Evolutionary conservation across 495 filamentous ascomycete genomes (phyloP).

Genomic region (Neurospora tetrasperma): DNA sequence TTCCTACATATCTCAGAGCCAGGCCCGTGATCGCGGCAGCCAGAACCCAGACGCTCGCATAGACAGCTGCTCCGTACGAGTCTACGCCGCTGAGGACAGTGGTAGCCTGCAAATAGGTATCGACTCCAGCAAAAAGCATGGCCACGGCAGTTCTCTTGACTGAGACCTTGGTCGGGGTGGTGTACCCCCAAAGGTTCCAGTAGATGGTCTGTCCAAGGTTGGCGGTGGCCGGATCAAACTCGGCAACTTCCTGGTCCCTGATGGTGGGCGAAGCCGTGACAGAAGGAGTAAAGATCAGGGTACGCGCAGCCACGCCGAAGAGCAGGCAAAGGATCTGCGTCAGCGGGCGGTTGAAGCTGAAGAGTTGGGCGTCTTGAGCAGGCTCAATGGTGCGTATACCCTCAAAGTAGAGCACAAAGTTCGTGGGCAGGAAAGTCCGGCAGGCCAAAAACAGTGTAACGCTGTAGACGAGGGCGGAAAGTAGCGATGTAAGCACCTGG

Average conservation of each 20-base stretch:
- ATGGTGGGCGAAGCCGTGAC: constrained; percentile 38
- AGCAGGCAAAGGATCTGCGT: constrained; percentile 22
- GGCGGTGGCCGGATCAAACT: constrained; percentile 44
- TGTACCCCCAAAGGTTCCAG: constrained; percentile 53
- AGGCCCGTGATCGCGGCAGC: constrained; percentile 49
- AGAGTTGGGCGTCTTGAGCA: constrained; percentile 48
- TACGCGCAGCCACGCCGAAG: constrained; percentile 55
- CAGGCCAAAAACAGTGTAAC: constrained; percentile 53
- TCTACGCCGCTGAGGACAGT: constrained; percentile 57
- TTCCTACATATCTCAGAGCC: constrained; percentile 35
- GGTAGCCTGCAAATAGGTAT: constrained; percentile 56
- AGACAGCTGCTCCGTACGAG: constrained; percentile 53
- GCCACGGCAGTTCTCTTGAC: constrained; percentile 53
- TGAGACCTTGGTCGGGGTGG: constrained; percentile 53
- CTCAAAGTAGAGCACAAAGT: constrained; percentile 60
- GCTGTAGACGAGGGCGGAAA: constrained; percentile 59
- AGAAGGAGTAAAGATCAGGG: constrained; percentile 66
- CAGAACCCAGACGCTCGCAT: constrained; percentile 59
- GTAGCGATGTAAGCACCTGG: constrained; percentile 49
- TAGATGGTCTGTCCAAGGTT: constrained; percentile 48
- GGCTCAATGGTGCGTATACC: constrained; percentile 52
- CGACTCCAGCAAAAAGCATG: constrained; percentile 42
- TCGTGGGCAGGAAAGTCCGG: constrained; percentile 52
- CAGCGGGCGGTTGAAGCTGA: constrained; percentile 45
- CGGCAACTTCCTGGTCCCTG: constrained; percentile 23